These are phyloP conservation scores for Calonectria crousiana DNA, from an alignment of 2,329 filamentous ascomycete genomes.

Conservation along the genomic window DNA sequence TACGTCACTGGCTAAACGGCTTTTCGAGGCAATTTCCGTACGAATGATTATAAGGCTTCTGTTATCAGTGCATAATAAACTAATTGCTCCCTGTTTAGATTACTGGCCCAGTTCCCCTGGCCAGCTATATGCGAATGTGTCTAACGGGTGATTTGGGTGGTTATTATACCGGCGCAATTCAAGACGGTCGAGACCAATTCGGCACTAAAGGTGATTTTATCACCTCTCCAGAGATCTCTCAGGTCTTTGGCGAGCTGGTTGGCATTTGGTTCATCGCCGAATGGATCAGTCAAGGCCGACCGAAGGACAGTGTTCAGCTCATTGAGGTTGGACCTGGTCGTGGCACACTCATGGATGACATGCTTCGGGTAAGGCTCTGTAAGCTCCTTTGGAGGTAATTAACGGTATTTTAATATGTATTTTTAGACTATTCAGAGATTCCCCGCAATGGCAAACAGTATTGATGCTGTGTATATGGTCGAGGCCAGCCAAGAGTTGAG, in stretches of 20 bases:
- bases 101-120: conserved; percentile 91
- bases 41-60: conserved; percentile 12
- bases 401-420: background rate
- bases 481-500: conserved; percentile 90
- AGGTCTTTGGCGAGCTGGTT: conserved; percentile 94
- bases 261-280: conserved; percentile 96
- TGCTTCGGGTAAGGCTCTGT: conserved; percentile 78
- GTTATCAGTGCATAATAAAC: background rate
- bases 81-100: conserved; percentile 51
- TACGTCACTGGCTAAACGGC: conserved; percentile 88
- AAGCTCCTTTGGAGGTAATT: too few species aligned
- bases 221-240: conserved; percentile 96
- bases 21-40: conserved; percentile 90
- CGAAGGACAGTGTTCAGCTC: conserved; percentile 80
- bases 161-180: conserved; percentile 87
- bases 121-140: conserved; percentile 98
- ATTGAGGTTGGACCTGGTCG: conserved; percentile 95
- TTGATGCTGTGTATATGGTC: conserved; percentile 92
- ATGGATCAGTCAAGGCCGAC: conserved; percentile 92
- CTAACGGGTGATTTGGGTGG: conserved; percentile 90
- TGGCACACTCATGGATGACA: conserved; percentile 97
- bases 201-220: conserved; percentile 95
- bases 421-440: conserved; percentile 86
- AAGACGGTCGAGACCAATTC: conserved; percentile 83
- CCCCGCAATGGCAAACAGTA: conserved; percentile 78